Evolutionary conservation across 2,329 filamentous ascomycete species (phyloP).

Genomic region (Rhinocladiella similis): DNA sequence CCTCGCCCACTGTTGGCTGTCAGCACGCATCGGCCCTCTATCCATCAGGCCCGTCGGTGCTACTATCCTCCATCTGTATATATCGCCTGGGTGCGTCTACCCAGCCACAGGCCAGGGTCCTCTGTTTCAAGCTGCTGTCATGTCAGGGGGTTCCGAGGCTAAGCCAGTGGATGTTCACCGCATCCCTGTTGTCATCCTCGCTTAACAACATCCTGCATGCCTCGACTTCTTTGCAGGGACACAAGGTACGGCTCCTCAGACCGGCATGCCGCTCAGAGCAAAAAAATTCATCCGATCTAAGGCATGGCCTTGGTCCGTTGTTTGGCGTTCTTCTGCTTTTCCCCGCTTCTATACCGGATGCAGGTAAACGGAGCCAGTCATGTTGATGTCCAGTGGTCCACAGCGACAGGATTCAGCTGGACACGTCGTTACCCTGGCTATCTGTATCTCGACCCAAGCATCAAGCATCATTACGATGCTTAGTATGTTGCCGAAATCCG

Average conservation of each 20-base stretch:
- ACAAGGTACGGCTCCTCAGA: background rate
- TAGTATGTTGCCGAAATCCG: background rate
- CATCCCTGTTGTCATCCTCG: background rate
- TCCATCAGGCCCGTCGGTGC: background rate
- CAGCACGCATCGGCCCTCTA: background rate
- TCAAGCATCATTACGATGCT: background rate
- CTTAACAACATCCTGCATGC: background rate
- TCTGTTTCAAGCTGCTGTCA: slow-evolving; percentile 1
- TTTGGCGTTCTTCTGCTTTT: background rate
- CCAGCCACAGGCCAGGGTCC: slow-evolving; percentile 1
- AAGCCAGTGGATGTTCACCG: background rate
- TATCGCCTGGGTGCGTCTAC: background rate
- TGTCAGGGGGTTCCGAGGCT: background rate
- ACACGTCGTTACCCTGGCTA: no score
- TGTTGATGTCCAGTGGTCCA: background rate
- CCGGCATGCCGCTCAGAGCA: background rate
- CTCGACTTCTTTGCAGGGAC: background rate
- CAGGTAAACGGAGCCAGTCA: background rate
- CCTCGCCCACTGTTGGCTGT: background rate
- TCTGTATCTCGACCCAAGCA: no score
- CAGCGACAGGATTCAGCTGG: background rate
- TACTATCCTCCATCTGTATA: background rate
- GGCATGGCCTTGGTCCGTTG: background rate
- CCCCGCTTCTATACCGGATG: background rate
- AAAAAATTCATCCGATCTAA: background rate